Base-by-base conservation (phyloP, 2,329 filamentous ascomycete species). In the Cladosporium phlei region DNA sequence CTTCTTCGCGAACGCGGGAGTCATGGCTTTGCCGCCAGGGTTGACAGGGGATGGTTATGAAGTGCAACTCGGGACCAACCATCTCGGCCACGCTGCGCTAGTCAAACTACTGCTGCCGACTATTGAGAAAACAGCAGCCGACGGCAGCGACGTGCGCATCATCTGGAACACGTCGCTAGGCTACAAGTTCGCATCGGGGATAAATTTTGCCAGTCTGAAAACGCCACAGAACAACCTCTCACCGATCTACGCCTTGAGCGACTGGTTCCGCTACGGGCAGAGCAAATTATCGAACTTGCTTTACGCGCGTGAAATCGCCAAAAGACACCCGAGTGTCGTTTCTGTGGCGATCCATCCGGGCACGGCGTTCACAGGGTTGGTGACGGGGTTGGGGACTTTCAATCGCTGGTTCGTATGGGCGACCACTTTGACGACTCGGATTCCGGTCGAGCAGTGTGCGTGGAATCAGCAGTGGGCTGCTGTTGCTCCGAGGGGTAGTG, bases 241-340 rank as follows among this genome's bases (percentile, higher is more conserved):
- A n/a, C 39, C 46, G 4, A 24, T 37, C 24, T 34, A 35, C 10
- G 11, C 39, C 14, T 27, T 39, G 14, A 57, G 64, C 20, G 50
- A 59, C 6, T 68, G 65, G 60, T 50, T 49, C 4, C 59, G 66
- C 9, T 72, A 72, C 49, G 72, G 68, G 0, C 69, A 74, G 52
- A 68, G 65, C 35, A 77, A 77, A 52, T 58, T 76, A 1, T 74
- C 75, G 0, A 71, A 74, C 49, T 54, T 75, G 3, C 58, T 74
- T 4, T 73, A 69, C 54, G 62, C 68, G 4, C 56, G 59, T 8
- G 65, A 69, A 42, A 53, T 77, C 2, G 66, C 70, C 2, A 53
- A 58, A 32, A 62, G 59, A 6, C 66, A 72, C 38, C 64, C 69
- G 0, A 47, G 53, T 4, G 59, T 74, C 21, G 63, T 59, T 1